Percentiles rank a stretch among this genome's conserved stretches.
Conservation (phyloP, 1,284 basidiomycete genomes). For the Cutaneotrichosporon dermatis region DNA sequence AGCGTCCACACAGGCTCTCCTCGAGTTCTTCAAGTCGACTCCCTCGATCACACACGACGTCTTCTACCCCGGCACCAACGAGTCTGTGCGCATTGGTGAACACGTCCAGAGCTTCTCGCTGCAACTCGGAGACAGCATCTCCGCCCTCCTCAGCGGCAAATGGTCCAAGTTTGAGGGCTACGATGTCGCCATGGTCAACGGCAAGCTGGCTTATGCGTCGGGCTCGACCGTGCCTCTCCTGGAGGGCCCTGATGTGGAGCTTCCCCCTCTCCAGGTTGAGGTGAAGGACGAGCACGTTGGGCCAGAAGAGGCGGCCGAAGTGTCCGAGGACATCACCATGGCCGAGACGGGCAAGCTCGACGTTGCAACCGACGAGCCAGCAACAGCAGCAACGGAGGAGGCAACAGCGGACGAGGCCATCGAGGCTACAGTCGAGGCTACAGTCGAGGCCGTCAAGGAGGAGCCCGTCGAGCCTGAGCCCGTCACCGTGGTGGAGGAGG, state of each 20-base stretch:
- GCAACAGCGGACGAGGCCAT: slow-evolving; percentile 1
- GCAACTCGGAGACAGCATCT: slow-evolving; percentile 85
- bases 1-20: slow-evolving; percentile 64
- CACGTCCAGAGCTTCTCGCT: slow-evolving; percentile 93
- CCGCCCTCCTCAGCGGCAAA: slow-evolving; percentile 58
- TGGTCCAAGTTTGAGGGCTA: slow-evolving; percentile 98
- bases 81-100: slow-evolving; percentile 84
- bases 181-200: slow-evolving; percentile 86
- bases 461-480: slow-evolving; percentile 4
- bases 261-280: slow-evolving; percentile 50
- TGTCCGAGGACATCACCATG: not conserved
- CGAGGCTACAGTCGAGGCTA: not conserved
- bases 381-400: slow-evolving; percentile 6
- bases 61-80: slow-evolving; percentile 67
- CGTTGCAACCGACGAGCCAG: slow-evolving; percentile 8
- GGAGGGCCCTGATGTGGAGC: slow-evolving; percentile 56
- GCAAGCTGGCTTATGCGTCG: slow-evolving; percentile 72
- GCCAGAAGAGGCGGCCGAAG: not conserved
- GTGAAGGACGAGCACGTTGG: slow-evolving; percentile 9
- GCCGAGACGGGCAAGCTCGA: slow-evolving; percentile 8
- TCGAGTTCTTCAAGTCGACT: slow-evolving; percentile 73
- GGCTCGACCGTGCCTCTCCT: slow-evolving; percentile 62
- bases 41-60: slow-evolving; percentile 87
- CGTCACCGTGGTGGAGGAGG: not conserved
- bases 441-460: slow-evolving; percentile 12